A percentile compares a stretch with the other conserved stretches of the same genome.
phyloP scores from a whole-genome alignment of 495 filamentous ascomycete genomes.

The Xylaria longipes region DNA sequence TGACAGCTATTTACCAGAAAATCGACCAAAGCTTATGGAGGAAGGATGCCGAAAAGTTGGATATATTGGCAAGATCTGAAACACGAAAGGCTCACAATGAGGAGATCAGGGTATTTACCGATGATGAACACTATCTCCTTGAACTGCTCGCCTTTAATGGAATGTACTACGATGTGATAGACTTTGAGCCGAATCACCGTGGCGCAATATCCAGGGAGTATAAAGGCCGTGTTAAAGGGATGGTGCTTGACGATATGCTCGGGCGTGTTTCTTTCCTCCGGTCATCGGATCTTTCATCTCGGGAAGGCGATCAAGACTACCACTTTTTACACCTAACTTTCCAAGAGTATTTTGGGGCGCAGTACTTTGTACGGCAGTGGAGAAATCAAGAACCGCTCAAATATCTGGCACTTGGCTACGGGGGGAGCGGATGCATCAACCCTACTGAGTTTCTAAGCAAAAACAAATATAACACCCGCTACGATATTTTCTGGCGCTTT shows the following conservation, averaged over 20 bases:
- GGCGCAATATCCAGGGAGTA: slow-evolving; percentile 30
- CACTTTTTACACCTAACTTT: slow-evolving; percentile 54
- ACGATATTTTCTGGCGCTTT: slow-evolving; percentile 55
- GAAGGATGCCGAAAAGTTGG: slow-evolving; percentile 40
- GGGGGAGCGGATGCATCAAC: not conserved
- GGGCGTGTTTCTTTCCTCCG: slow-evolving; percentile 45
- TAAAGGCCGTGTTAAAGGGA: slow-evolving; percentile 8
- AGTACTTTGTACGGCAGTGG: slow-evolving; percentile 52
- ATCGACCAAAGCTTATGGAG: slow-evolving; percentile 48
- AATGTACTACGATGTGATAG: slow-evolving; percentile 44
- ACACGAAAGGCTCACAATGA: slow-evolving; percentile 1
- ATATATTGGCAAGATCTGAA: not conserved
- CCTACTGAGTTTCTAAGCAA: slow-evolving; percentile 39
- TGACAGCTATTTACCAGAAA: slow-evolving; percentile 51
- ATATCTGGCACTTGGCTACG: slow-evolving; percentile 28
- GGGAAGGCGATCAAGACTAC: slow-evolving; percentile 35
- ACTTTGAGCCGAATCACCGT: slow-evolving; percentile 41
- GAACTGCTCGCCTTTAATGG: slow-evolving; percentile 49
- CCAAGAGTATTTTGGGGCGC: slow-evolving; percentile 52
- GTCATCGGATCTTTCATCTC: slow-evolving; percentile 34
- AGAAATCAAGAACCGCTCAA: slow-evolving; percentile 30
- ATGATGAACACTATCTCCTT: slow-evolving; percentile 39
- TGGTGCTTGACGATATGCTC: slow-evolving; percentile 28
- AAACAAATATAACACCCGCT: slow-evolving; percentile 49
- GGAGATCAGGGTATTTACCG: not conserved